phyloP scores from a whole-genome alignment of 2,329 filamentous ascomycete genomes.

The Scedosporium minutisporum region DNA sequence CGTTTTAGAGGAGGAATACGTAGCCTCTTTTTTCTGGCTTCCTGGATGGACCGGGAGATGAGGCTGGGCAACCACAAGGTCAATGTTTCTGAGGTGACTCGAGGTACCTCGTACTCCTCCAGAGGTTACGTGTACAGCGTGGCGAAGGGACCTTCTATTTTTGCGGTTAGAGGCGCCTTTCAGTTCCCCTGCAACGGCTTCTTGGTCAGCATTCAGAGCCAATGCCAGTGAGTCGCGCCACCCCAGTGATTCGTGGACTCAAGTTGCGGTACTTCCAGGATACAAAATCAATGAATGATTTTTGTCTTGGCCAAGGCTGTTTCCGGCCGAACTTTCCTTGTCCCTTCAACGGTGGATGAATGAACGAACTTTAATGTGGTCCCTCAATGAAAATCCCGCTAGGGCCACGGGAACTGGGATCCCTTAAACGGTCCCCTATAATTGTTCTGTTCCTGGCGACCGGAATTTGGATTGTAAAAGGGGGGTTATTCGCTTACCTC shows the following conservation, averaged over 20 bases:
- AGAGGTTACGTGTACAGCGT: background rate
- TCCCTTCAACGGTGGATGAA: background rate
- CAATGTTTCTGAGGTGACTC: background rate
- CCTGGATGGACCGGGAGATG: conserved; percentile 1
- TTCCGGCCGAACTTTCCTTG: background rate
- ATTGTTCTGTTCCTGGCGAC: background rate
- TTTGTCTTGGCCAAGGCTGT: background rate
- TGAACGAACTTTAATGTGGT: background rate
- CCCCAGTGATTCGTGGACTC: background rate
- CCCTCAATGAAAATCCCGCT: background rate
- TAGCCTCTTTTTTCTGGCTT: conserved; percentile 3
- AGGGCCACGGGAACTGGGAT: background rate
- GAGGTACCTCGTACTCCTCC: background rate
- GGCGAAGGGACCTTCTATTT: background rate
- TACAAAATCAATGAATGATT: background rate
- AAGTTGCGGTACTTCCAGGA: background rate
- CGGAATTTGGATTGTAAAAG: background rate
- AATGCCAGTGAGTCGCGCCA: background rate
- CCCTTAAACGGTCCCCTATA: background rate
- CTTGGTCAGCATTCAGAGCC: background rate
- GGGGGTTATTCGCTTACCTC: background rate
- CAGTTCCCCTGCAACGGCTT: background rate
- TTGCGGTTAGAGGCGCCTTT: background rate
- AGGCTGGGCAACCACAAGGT: conserved; percentile 2
- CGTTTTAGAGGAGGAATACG: background rate